Percentiles rank a stretch among this genome's conserved stretches.
phyloP scores from a whole-genome alignment of 2,329 filamentous ascomycete species.

The Fusarium hostae region DNA sequence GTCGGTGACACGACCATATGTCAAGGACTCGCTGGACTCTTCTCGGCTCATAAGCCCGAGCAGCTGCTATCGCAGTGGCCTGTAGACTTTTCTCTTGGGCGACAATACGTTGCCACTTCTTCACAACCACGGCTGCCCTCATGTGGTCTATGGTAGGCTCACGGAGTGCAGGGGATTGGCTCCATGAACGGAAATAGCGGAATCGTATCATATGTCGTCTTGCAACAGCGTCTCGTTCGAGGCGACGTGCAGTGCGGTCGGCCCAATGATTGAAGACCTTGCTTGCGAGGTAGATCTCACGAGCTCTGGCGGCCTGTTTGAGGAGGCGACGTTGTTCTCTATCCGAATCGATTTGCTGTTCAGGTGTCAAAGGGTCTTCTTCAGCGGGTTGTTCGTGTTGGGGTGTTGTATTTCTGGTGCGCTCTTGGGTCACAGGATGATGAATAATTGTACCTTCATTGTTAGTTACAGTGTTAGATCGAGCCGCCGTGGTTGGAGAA shows the following conservation, averaged over 20 bases:
- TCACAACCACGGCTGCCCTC: constrained; percentile 45
- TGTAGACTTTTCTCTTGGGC: constrained; percentile 45
- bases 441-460: constrained; percentile 17
- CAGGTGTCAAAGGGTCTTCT: constrained; percentile 16
- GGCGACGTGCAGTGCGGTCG: constrained; percentile 70
- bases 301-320: constrained; percentile 69
- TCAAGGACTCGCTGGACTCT: constrained; percentile 37
- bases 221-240: constrained; percentile 73
- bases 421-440: constrained; percentile 10
- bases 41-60: constrained; percentile 34
- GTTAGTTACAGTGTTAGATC: background rate
- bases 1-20: constrained; percentile 45
- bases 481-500: constrained; percentile 2
- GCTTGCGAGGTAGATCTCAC: constrained; percentile 69
- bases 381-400: constrained; percentile 8
- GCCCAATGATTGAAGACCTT: constrained; percentile 67
- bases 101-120: constrained; percentile 49
- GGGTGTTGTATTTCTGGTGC: background rate
- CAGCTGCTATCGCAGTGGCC: constrained; percentile 39
- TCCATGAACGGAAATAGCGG: constrained; percentile 54
- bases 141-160: constrained; percentile 47
- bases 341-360: constrained; percentile 11
- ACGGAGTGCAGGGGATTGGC: constrained; percentile 47
- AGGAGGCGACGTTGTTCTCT: constrained; percentile 41
- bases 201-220: constrained; percentile 75